Evolutionary conservation across 2,329 filamentous ascomycete genomes (phyloP).

Genomic region (Rutstroemia sp.): DNA sequence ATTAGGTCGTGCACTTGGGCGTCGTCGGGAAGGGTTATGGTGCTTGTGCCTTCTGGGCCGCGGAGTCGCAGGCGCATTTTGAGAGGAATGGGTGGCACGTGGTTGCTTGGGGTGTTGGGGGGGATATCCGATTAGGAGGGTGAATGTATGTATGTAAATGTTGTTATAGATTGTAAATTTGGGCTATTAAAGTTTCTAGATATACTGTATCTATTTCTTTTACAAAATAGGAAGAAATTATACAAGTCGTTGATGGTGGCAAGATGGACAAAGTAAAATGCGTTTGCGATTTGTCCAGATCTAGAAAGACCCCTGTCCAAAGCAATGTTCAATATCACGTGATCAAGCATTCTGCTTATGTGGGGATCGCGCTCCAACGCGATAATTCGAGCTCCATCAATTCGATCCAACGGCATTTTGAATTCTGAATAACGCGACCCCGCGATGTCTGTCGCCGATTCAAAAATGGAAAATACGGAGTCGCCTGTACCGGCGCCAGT

Average conservation of each 20-base stretch:
- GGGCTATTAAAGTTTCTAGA: neutral
- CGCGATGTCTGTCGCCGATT: conserved; percentile 5
- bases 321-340: neutral
- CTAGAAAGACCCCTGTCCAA: no score
- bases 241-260: no score
- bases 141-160: no score
- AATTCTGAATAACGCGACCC: conserved; percentile 1
- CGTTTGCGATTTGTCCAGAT: no score
- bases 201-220: neutral
- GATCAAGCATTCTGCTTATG: neutral
- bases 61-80: conserved; percentile 69
- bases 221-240: no score
- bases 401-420: neutral
- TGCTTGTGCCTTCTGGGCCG: conserved; percentile 64
- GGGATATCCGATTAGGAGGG: no score
- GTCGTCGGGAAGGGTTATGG: conserved; percentile 59
- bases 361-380: conserved; percentile 7
- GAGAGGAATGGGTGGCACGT: conserved; percentile 2
- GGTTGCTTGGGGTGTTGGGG: neutral
- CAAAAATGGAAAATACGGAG: conserved; percentile 1
- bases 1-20: conserved; percentile 59
- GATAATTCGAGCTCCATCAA: conserved; percentile 7
- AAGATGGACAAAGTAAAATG: no score
- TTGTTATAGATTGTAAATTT: neutral
- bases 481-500: neutral